A percentile compares a stretch with the other conserved stretches of the same genome.
Evolutionary conservation across 345 rosid genomes (phyloP).

Genomic region (Eucalyptus camaldulensis): DNA sequence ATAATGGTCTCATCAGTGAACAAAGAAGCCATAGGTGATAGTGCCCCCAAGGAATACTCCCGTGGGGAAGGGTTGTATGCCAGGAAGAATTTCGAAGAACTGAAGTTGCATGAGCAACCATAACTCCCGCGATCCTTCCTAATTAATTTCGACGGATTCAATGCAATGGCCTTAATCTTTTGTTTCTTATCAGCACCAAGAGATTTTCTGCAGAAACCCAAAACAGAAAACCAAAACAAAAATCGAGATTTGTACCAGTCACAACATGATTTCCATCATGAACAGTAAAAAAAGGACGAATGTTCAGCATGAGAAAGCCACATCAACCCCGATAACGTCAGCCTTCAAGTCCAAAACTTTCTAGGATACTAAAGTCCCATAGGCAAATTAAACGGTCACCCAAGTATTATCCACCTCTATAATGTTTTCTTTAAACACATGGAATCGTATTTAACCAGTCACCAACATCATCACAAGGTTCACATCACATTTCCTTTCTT

Average conservation of each 20-base stretch:
- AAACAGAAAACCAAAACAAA: background rate
- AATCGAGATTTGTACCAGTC: background rate
- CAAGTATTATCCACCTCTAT: background rate
- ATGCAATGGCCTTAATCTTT: background rate
- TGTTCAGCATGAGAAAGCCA: background rate
- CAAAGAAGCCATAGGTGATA: slow-evolving; percentile 12
- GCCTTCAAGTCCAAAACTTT: background rate
- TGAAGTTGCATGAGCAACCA: background rate
- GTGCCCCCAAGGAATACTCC: slow-evolving; percentile 5
- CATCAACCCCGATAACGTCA: background rate
- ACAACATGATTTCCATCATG: background rate
- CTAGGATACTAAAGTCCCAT: background rate
- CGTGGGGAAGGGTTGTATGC: background rate
- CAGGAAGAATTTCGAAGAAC: background rate
- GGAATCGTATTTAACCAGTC: background rate
- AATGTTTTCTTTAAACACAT: background rate
- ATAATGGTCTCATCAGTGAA: slow-evolving; percentile 1
- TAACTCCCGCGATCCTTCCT: slow-evolving; percentile 3
- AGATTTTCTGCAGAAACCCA: slow-evolving; percentile 15
- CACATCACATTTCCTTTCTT: background rate
- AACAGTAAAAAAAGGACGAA: background rate
- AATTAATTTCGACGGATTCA: slow-evolving; percentile 3
- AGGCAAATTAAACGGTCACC: background rate
- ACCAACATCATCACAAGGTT: background rate
- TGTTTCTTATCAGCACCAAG: slow-evolving; percentile 8